phyloP scores from a whole-genome alignment of 139 green algal species.

The Chlorella vulgaris region DNA sequence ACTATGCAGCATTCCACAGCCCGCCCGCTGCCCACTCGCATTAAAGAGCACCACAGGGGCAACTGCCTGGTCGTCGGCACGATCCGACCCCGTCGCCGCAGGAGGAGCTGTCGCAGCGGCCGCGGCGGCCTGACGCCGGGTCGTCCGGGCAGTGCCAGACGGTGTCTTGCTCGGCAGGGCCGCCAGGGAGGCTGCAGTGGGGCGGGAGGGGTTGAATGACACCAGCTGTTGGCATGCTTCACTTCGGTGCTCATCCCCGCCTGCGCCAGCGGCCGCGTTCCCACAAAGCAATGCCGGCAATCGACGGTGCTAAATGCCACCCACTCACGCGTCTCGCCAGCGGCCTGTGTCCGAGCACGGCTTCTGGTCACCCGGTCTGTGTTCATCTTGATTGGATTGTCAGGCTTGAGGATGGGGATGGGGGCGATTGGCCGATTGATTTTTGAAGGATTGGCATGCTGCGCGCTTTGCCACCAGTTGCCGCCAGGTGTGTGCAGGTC shows the following conservation, averaged over 20 bases:
- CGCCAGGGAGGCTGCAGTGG: background rate
- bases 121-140: background rate
- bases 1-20: too few relatives aligned
- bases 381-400: background rate
- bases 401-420: background rate
- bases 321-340: slow-evolving; percentile 22
- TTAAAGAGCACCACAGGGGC: slow-evolving; percentile 24
- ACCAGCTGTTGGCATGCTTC: slow-evolving; percentile 10
- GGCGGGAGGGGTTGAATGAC: background rate
- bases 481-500: background rate
- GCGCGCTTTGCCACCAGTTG: too few relatives aligned
- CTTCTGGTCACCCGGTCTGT: slow-evolving; percentile 13
- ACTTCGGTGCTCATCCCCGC: background rate
- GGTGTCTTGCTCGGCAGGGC: slow-evolving; percentile 27
- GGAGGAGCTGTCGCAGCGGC: background rate
- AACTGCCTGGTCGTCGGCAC: background rate
- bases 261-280: too few relatives aligned
- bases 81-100: background rate
- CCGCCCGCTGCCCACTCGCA: slow-evolving; percentile 9
- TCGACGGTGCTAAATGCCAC: too few relatives aligned
- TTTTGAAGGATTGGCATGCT: too few relatives aligned
- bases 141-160: background rate
- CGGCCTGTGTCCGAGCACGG: slow-evolving; percentile 5
- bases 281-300: too few relatives aligned
- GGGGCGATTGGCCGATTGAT: background rate